Conservation (phyloP, 2,329 filamentous ascomycete genomes). For the Calonectria pseudoreteaudii region DNA sequence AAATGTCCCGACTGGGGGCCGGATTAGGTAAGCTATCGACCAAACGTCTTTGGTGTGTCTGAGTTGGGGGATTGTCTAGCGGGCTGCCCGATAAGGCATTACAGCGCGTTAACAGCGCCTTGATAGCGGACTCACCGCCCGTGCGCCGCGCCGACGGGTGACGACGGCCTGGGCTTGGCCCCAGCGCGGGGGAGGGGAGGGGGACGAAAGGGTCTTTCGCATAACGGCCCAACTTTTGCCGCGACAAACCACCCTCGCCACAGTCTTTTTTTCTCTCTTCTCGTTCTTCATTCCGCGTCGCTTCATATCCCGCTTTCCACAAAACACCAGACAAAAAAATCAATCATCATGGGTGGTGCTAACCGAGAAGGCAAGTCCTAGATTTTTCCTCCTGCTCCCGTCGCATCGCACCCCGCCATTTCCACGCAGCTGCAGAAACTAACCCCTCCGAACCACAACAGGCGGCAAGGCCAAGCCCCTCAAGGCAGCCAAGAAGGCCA, state of each 20-base stretch:
- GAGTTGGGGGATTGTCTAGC: constrained; percentile 12
- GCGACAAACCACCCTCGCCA: constrained; percentile 30
- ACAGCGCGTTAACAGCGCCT: constrained; percentile 9
- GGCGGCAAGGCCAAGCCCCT: constrained; percentile 87
- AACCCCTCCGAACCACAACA: constrained; percentile 56
- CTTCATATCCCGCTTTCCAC: constrained; percentile 20
- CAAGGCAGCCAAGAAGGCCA: constrained; percentile 89
- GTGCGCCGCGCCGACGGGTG: neutral
- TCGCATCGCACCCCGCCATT: constrained; percentile 13
- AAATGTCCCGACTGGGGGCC: constrained; percentile 26
- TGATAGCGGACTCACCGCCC: constrained; percentile 23
- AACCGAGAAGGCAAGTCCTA: constrained; percentile 52
- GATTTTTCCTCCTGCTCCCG: neutral
- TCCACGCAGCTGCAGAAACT: constrained; percentile 18
- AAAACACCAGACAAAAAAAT: constrained; percentile 27
- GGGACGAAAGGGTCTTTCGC: constrained; percentile 31
- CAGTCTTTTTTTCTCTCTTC: constrained; percentile 16
- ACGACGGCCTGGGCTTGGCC: constrained; percentile 5
- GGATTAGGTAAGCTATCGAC: constrained; percentile 40
- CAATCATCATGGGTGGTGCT: constrained; percentile 51
- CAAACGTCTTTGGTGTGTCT: constrained; percentile 38
- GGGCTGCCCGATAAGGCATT: neutral
- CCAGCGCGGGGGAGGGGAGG: constrained; percentile 15
- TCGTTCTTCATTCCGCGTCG: constrained; percentile 27
- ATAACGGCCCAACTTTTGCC: constrained; percentile 14